Evolutionary conservation across 129 eudicot genomes (phyloP), one percentile per base, ranked within the genome.

Genomic region (Arctium minus): DNA sequence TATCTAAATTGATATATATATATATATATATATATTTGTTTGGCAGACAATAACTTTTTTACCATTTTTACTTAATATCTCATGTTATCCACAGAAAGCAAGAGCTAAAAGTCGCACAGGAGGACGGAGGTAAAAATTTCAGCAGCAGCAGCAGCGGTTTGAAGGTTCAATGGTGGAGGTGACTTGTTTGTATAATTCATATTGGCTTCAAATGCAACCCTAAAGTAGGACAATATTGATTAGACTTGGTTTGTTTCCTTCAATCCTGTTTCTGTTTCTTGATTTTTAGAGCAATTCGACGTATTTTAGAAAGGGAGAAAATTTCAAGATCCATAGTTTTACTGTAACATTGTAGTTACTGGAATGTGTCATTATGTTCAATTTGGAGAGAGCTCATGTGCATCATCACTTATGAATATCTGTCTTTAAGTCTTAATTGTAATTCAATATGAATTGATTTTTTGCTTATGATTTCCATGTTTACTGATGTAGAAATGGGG

Each of bases 101-200:
- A 90, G 93, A 88, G 91, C 89, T 36, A 94, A 90, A 84, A 85
- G 89, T 83, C 97, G 97, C 79, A 37, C 95, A 18, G 87, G 85
- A 18, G 85, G 95, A 72, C 92, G 98, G 60, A 72, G 87, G 70
- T 78, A 84, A 38, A 53, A 72, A 27, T 71, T 17, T 79, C 60
- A 15, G 60, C 77, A 4, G 27, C 27, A 22, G 27, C 27, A 22
- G 30, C 77, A 4, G 30, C 42, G 10, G 32, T 65, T 69, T 40
- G 56, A 72, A 84, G 71, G 32, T 40, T 72, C 44, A 70, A 35
- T 36, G 31, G 50, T 76, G 81, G 77, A 75, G 76, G 81, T 69
- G 76, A 82, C 39, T 33, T 77, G 77, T 50, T 76, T 83, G 81
- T 83, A 82, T 76, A 70, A 76, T 44, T 82, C 15, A 42, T 46